Evolutionary conservation across 495 filamentous ascomycete genomes (phyloP), one percentile per base, ranked within the genome.

Genomic region (Xylaria longipes): DNA sequence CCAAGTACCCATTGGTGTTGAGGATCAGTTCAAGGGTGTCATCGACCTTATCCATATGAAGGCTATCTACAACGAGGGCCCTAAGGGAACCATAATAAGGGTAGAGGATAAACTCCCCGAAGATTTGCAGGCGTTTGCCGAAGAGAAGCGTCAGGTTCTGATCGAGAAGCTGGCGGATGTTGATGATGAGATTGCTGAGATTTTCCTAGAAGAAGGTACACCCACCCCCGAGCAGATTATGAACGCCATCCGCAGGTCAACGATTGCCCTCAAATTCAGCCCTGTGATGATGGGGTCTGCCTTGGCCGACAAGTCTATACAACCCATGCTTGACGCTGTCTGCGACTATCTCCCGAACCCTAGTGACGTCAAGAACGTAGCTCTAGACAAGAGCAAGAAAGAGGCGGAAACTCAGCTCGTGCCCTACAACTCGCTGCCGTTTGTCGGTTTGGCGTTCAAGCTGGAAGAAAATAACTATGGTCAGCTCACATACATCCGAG

Each of bases 381-480:
- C 95, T 0, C 89, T 99, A 71, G 95, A 99, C 80, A 88, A 88
- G 77, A 86, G 89, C 77, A 90, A 92, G 77, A 82, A 86, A 46
- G 97, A 99, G 79, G 87, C 89, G 14, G 87, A 89, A 11, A 94
- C 97, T 46, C 91, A 93, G 80, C 89, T 99, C 37, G 87, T 97
- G 17, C 92, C 97, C 5, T 98, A 98, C 83, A 94, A 94, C 81
- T 92, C 93, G 7, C 85, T 95, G 8, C 97, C 97, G 1, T 97
- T 99, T 71, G 95, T 98, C 48, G 97, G 97, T 50, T 84, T 99
- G 66, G 97, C 97, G 27, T 99, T 99, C 87, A 99, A 99, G 85
- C 89, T 99, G 43, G 97, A 98, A 87, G 97, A 99, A 82, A 97
- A 94, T 84, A 97, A 97, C 78, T 99, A 97, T 78, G 97, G 97